Evolutionary conservation across 352 stramenopile species (phyloP), one percentile per base, ranked within the genome.

Genomic region (Pythium volutum): DNA sequence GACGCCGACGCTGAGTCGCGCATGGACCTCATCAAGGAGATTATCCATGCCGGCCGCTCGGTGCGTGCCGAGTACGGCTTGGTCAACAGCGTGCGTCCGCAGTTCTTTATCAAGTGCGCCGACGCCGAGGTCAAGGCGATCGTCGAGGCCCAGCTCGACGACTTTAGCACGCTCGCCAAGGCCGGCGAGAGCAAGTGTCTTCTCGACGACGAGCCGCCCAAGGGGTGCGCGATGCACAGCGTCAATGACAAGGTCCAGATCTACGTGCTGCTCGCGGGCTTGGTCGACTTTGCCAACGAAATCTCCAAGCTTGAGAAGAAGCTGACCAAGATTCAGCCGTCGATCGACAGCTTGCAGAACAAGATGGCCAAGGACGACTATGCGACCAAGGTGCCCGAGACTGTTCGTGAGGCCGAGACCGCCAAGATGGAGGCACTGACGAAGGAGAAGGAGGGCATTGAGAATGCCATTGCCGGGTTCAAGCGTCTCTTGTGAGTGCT

Each of bases 121-220:
- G 83, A 95, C 59, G 78, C 74, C 3, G 80, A 84, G 25, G 74
- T 87, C 18, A 86, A 95, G 71, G 59, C 76, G 33, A 73, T 91
- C 52, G 73, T 96, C 22, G 72, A 86, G 51, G 70, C 76, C 10
- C 90, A 98, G 67, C 71, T 89, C 48, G 88, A 97, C 48, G 97
- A 99, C 74, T 98, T 99, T 53, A 81, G 73, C 57, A 99, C 96
- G 31, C 82, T 99, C 46, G 88, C 90, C 50, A 98, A 97, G 73
- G 94, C 90, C 43, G 89, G 89, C 12, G 78, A 87, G 59, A 92
- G 91, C 52, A 89, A 97, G 68, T 86, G 95, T 47, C 88, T 98
- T 29, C 71, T 96, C 59, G 71, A 74, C 18, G 84, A 96, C 46
- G 82, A 87, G 50, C 70, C 76, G 12, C 87, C 95, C 10, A 84